Evolutionary conservation across 208 protist species (phyloP), one percentile per base, ranked within the genome.

Genomic region (Zelonia costaricensis): DNA sequence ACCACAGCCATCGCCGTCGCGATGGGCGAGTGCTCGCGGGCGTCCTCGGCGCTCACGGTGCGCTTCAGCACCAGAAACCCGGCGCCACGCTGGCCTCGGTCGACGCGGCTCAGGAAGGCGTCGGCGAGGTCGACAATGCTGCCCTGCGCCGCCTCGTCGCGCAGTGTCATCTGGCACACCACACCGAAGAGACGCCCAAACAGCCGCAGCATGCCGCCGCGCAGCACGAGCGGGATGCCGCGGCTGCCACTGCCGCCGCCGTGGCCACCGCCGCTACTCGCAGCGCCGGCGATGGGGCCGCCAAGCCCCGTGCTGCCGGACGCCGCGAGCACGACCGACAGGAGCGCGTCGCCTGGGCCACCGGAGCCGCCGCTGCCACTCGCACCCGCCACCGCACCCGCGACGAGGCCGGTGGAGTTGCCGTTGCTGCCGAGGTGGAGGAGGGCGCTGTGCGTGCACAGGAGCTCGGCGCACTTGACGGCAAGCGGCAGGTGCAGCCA

Each of bases 401-500:
- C 22, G 39, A 40, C 33, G 39, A 73, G 31, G 27, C 48, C 58
- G 15, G 51, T 47, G 2, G 54, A 52, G 51, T 61, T 70, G 47
- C 61, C 53, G 59, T 76, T 79, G 42, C 80, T 76, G 49, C 72
- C 78, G 45, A 72, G 72, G 65, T 91, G 81, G 10, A 95, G 68
- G 36, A 93, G 40, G 0, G 72, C 43, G 18, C 42, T 62, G 74
- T 83, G 67, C 16, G 43, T 68, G 51, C 69, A 81, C 31, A 96
- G 42, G 38, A 92, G 58, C 69, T 84, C 58, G 20, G 85, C 85
- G 15, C 78, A 69, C 61, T 85, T 80, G 18, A 88, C 62, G 0
- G 91, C 91, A 30, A 96, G 76, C 9, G 69, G 33, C 15, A 81
- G 23, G 73, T 96, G 91, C 20, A 88, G 56, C 87, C 91, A 96